Percentiles rank a stretch among this genome's conserved stretches.
Evolutionary conservation across 805 yeast genomes (phyloP).

Genomic region (Candida jianshihensis): DNA sequence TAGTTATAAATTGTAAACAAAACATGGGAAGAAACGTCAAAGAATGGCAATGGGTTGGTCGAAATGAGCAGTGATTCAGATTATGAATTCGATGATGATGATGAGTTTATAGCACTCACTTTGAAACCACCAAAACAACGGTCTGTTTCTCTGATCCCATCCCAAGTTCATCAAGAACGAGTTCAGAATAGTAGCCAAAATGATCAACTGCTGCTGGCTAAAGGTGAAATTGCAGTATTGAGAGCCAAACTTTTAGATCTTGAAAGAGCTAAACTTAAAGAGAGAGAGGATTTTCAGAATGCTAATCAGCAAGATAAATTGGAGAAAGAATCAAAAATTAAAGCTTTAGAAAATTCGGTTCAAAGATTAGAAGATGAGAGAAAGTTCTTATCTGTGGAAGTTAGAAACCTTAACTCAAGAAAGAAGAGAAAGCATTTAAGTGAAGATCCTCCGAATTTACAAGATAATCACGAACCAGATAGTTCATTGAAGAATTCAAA

Average conservation of each 20-base stretch:
- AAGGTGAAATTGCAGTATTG: slow-evolving; percentile 19
- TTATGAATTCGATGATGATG: slow-evolving; percentile 35
- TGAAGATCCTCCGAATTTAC: not conserved
- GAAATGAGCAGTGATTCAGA: not conserved
- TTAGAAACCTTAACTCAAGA: slow-evolving; percentile 24
- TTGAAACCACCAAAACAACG: slow-evolving; percentile 24
- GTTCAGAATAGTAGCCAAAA: not conserved
- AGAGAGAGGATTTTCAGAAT: slow-evolving; percentile 19
- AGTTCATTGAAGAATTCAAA: too few species aligned
- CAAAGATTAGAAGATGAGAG: slow-evolving; percentile 46
- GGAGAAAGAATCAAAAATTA: slow-evolving; percentile 29
- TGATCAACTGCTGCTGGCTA: slow-evolving; percentile 47
- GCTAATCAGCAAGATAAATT: slow-evolving; percentile 14
- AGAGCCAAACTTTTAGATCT: slow-evolving; percentile 49
- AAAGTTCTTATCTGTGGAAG: slow-evolving; percentile 45
- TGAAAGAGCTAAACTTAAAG: slow-evolving; percentile 28
- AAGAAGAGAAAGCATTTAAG: slow-evolving; percentile 14
- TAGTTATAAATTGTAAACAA: too few species aligned
- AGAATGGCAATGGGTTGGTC: too few species aligned
- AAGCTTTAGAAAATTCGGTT: slow-evolving; percentile 33
- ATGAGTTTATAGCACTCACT: slow-evolving; percentile 41
- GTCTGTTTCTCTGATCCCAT: not conserved
- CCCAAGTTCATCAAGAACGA: slow-evolving; percentile 1
- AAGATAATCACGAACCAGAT: too few species aligned
- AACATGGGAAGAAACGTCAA: too few species aligned